A percentile compares a stretch with the other conserved stretches of the same genome.
Evolutionary conservation across 192 early-diverging fungal genomes (phyloP).

Genomic region (Coemansia guatemalensis): DNA sequence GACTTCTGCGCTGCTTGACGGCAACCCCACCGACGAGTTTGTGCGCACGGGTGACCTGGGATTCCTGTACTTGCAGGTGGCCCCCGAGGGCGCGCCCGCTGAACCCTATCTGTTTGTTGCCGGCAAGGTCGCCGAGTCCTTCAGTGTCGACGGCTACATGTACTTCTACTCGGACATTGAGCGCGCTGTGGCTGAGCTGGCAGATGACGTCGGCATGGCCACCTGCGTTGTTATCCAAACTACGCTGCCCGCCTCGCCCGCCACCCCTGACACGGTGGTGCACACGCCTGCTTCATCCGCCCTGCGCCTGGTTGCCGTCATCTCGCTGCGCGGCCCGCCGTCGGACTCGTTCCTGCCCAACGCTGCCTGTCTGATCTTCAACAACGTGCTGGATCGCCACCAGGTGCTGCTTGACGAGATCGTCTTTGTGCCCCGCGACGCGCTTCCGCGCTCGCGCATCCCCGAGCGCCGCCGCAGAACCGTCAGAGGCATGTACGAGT

Average conservation of each 20-base stretch:
- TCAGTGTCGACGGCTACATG: conserved; percentile 68
- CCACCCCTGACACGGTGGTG: conserved; percentile 7
- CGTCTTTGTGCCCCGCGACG: conserved; percentile 57
- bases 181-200: conserved; percentile 65
- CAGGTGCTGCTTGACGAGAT: conserved; percentile 71
- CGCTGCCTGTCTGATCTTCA: conserved; percentile 60
- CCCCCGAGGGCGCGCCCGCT: conserved; percentile 50
- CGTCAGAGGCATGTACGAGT: conserved; percentile 43
- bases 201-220: conserved; percentile 45
- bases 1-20: conserved; percentile 53
- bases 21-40: conserved; percentile 61
- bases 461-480: conserved; percentile 56
- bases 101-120: conserved; percentile 78
- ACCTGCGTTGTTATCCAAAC: conserved; percentile 47
- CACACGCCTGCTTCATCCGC: conserved; percentile 3
- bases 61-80: conserved; percentile 75
- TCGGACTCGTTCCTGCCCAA: conserved; percentile 49
- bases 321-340: conserved; percentile 32
- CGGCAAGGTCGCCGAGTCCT: conserved; percentile 68
- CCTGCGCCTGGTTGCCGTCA: conserved; percentile 40
- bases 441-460: conserved; percentile 62
- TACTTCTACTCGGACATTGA: conserved; percentile 78
- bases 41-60: conserved; percentile 81
- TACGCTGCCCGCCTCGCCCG: conserved; percentile 15
- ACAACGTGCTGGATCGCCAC: conserved; percentile 70